Evolutionary conservation across 2,329 filamentous ascomycete species (phyloP).

Genomic region (Colletotrichum nymphaeae): DNA sequence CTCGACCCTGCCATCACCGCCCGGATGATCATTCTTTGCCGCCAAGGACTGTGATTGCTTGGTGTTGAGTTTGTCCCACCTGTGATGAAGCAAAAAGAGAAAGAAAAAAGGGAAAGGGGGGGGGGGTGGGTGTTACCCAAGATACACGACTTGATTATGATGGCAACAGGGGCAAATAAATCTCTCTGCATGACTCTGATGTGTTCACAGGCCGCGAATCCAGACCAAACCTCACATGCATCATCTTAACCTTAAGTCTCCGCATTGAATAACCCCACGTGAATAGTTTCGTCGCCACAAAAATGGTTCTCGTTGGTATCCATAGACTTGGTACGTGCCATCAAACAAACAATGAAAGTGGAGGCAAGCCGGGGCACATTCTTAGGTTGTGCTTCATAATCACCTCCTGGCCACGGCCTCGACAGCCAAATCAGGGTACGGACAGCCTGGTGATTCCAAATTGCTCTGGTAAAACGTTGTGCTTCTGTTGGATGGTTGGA

Average conservation of each 20-base stretch:
- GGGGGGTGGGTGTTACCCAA: neutral
- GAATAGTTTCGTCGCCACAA: neutral
- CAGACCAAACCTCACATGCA: neutral
- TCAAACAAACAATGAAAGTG: no score
- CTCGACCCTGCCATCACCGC: neutral
- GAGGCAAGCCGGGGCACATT: neutral
- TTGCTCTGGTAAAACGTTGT: neutral
- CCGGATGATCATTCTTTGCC: neutral
- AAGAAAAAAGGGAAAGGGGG: no score
- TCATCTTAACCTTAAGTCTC: neutral
- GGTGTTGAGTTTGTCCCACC: neutral
- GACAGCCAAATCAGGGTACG: neutral
- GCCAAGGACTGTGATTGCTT: neutral
- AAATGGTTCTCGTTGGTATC: neutral
- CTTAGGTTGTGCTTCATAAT: neutral
- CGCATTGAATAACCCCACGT: neutral
- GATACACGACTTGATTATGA: neutral
- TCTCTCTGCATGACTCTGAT: neutral
- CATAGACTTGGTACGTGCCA: neutral
- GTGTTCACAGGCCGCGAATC: neutral
- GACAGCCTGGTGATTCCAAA: neutral
- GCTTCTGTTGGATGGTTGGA: neutral
- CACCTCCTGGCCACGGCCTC: neutral
- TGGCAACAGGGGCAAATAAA: neutral
- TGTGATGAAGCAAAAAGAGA: neutral